These are phyloP conservation scores for Casuarina glauca DNA, from an alignment of 306 rosid genomes.

Conservation along the genomic window DNA sequence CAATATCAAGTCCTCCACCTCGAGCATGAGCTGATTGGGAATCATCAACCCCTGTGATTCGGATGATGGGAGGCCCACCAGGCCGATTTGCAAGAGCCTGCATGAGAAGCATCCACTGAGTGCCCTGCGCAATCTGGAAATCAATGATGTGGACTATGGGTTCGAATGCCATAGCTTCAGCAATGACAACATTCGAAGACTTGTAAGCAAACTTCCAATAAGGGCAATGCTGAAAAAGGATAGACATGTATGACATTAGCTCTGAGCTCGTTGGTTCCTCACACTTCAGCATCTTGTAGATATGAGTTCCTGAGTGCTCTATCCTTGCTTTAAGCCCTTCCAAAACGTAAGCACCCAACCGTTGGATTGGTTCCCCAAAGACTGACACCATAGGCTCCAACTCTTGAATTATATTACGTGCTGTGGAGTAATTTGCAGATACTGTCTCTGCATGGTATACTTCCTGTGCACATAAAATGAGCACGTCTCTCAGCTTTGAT, in stretches of 20 bases:
- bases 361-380: conserved; percentile 69
- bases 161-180: conserved; percentile 68
- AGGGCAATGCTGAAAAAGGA: conserved; percentile 64
- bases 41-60: conserved; percentile 86
- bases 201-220: conserved; percentile 74
- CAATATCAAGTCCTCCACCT: conserved; percentile 85
- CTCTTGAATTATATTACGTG: conserved; percentile 53
- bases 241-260: conserved; percentile 71
- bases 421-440: conserved; percentile 20
- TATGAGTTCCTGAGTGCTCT: conserved; percentile 76
- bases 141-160: conserved; percentile 79
- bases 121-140: conserved; percentile 95
- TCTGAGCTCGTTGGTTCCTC: conserved; percentile 76
- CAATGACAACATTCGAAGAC: conserved; percentile 65
- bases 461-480: conserved; percentile 57
- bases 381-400: conserved; percentile 82
- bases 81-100: conserved; percentile 57
- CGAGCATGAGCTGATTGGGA: conserved; percentile 81
- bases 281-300: conserved; percentile 71
- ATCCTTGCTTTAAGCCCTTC: conserved; percentile 90
- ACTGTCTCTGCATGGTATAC: conserved; percentile 30
- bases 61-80: conserved; percentile 59
- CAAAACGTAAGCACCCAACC: conserved; percentile 92
- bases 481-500: conserved; percentile 51
- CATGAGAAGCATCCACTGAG: conserved; percentile 67